Evolutionary conservation across 1,284 basidiomycete genomes (phyloP).

Genomic region (Earliella scabrosa): DNA sequence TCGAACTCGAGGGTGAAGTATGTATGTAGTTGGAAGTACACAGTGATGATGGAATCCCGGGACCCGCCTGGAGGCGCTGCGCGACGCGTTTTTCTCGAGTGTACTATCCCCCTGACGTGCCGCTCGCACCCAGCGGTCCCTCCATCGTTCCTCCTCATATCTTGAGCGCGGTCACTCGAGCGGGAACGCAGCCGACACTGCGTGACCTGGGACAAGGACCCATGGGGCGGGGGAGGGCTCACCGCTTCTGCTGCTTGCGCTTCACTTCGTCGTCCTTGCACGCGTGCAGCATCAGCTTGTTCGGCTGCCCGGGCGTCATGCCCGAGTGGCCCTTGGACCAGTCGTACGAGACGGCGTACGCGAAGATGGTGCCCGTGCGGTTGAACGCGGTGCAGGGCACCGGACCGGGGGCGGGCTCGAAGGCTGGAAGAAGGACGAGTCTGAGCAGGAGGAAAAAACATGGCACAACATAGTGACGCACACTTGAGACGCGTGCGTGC

Average conservation of each 20-base stretch:
- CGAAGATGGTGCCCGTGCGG: conserved; percentile 85
- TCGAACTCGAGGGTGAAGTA: not conserved
- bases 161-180: too few species aligned
- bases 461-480: conserved; percentile 41
- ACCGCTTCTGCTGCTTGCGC: conserved; percentile 54
- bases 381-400: conserved; percentile 83
- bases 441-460: not conserved
- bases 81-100: too few species aligned
- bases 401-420: conserved; percentile 71
- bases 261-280: conserved; percentile 91
- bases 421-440: conserved; percentile 47
- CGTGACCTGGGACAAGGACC: too few species aligned
- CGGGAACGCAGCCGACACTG: too few species aligned
- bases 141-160: too few species aligned
- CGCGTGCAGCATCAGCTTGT: conserved; percentile 90
- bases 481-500: conserved; percentile 88
- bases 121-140: too few species aligned
- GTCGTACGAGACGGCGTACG: conserved; percentile 89
- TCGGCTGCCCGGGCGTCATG: conserved; percentile 79
- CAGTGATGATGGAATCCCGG: too few species aligned
- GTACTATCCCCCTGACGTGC: too few species aligned
- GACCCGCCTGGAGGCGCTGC: too few species aligned
- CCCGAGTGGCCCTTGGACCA: conserved; percentile 91
- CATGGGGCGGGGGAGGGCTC: too few species aligned
- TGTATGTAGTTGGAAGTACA: not conserved